Conservation (phyloP, 2,329 filamentous ascomycete species). For the Acrodontium crateriforme region DNA sequence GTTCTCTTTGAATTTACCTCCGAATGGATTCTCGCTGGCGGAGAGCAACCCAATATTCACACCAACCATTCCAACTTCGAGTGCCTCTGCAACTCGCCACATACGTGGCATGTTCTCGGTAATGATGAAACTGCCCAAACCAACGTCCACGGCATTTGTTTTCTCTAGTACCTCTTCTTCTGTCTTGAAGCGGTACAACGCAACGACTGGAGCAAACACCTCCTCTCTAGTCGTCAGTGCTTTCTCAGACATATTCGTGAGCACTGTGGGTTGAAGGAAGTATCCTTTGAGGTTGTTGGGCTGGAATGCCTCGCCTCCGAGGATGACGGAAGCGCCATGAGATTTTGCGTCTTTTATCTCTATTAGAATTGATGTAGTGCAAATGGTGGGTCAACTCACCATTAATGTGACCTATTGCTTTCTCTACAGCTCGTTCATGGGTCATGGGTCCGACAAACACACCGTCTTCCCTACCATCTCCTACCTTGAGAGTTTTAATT, state of each 20-base stretch:
- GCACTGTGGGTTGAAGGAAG: constrained; percentile 14
- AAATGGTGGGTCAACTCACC: constrained; percentile 66
- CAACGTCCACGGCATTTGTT: constrained; percentile 24
- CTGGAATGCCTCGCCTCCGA: constrained; percentile 5
- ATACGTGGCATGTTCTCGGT: constrained; percentile 24
- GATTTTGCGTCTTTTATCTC: too few species aligned
- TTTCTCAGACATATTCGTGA: constrained; percentile 9
- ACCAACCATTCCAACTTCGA: constrained; percentile 27
- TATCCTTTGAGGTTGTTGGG: constrained; percentile 5
- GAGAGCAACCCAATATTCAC: constrained; percentile 17
- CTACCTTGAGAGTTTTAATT: constrained; percentile 58
- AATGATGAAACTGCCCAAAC: constrained; percentile 23
- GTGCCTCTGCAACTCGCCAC: constrained; percentile 24
- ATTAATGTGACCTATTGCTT: constrained; percentile 63
- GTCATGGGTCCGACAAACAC: constrained; percentile 73
- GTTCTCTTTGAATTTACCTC: too few species aligned
- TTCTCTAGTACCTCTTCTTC: constrained; percentile 12
- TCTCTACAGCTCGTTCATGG: constrained; percentile 62
- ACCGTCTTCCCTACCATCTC: constrained; percentile 53
- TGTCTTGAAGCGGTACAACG: constrained; percentile 13
- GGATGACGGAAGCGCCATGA: constrained; percentile 5
- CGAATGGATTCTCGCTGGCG: constrained; percentile 39
- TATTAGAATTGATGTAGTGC: too few species aligned
- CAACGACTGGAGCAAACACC: constrained; percentile 15
- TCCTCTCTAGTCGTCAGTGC: constrained; percentile 14